Percentiles rank a stretch among this genome's conserved stretches.
These are phyloP conservation scores for Eimeria brunetti DNA, from an alignment of 169 alveolate species.

Conservation along the genomic window DNA sequence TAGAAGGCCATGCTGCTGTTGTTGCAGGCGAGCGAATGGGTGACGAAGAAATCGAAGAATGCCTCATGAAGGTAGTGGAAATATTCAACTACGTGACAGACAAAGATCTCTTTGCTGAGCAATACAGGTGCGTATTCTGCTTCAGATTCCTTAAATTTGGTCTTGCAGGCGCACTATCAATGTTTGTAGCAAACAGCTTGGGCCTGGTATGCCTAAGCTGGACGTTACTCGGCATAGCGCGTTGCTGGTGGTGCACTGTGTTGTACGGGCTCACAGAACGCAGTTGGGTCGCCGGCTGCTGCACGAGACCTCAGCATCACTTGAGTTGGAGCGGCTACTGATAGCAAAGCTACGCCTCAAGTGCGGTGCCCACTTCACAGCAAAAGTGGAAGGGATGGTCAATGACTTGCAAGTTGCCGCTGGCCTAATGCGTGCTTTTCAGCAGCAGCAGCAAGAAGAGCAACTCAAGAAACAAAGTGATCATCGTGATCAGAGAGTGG, in stretches of 20 bases:
- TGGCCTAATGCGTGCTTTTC: conserved; percentile 82
- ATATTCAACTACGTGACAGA: conserved; percentile 90
- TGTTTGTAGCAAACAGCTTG: not conserved
- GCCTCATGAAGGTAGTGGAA: conserved; percentile 85
- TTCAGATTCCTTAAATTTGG: not conserved
- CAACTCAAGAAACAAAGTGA: conserved; percentile 36
- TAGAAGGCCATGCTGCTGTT: not conserved
- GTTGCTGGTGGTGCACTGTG: not conserved
- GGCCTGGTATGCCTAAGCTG: not conserved
- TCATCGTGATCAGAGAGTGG: conserved; percentile 17
- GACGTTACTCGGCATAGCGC: not conserved
- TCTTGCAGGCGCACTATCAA: not conserved
- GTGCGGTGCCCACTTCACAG: conserved; percentile 93
- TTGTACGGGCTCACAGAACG: conserved; percentile 67
- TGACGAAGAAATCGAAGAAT: conserved; percentile 81
- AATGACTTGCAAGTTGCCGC: conserved; percentile 85
- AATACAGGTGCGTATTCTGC: conserved; percentile 79
- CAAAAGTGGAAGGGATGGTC: conserved; percentile 93
- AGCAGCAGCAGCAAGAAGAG: conserved; percentile 75
- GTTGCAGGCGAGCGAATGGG: conserved; percentile 66
- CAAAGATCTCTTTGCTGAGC: conserved; percentile 91
- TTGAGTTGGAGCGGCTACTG: conserved; percentile 89
- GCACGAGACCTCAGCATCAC: conserved; percentile 86
- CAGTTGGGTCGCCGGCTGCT: conserved; percentile 88
- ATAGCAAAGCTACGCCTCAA: conserved; percentile 88